A percentile compares a stretch with the other conserved stretches of the same genome.
Conservation (phyloP, 805 yeast species). For the Cyberlindnera galapagoensis region DNA sequence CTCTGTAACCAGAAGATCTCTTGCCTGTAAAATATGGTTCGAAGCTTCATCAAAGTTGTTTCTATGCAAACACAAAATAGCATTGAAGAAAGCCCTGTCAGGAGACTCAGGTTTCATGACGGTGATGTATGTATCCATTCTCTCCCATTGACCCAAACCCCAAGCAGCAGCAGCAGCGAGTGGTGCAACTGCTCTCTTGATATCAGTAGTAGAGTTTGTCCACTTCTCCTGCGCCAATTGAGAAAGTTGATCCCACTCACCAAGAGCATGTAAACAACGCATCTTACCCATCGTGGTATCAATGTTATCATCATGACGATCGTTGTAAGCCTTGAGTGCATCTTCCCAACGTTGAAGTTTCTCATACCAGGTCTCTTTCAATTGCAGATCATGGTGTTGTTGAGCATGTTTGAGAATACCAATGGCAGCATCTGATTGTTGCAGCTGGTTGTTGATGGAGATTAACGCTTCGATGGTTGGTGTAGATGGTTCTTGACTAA, state of each 20-base stretch:
- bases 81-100: constrained; percentile 90
- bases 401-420: constrained; percentile 95
- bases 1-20: constrained; percentile 88
- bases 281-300: constrained; percentile 96
- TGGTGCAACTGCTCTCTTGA: constrained; percentile 83
- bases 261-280: constrained; percentile 97
- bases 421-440: constrained; percentile 96
- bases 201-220: constrained; percentile 66
- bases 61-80: constrained; percentile 78
- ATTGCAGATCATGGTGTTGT: constrained; percentile 79
- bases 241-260: constrained; percentile 94
- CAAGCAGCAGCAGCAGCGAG: constrained; percentile 98
- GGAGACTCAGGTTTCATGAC: constrained; percentile 92
- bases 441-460: constrained; percentile 87
- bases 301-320: constrained; percentile 67
- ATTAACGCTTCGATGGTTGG: constrained; percentile 89
- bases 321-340: constrained; percentile 84
- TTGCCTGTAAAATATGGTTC: constrained; percentile 71
- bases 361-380: constrained; percentile 97
- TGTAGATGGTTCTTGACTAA: constrained; percentile 87
- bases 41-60: constrained; percentile 81
- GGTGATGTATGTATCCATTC: constrained; percentile 84
- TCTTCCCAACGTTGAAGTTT: constrained; percentile 97
- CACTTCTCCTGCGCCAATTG: constrained; percentile 83
- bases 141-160: constrained; percentile 97